Evolutionary conservation across 2,329 filamentous ascomycete genomes (phyloP).

Genomic region (Aspergillus piperis): DNA sequence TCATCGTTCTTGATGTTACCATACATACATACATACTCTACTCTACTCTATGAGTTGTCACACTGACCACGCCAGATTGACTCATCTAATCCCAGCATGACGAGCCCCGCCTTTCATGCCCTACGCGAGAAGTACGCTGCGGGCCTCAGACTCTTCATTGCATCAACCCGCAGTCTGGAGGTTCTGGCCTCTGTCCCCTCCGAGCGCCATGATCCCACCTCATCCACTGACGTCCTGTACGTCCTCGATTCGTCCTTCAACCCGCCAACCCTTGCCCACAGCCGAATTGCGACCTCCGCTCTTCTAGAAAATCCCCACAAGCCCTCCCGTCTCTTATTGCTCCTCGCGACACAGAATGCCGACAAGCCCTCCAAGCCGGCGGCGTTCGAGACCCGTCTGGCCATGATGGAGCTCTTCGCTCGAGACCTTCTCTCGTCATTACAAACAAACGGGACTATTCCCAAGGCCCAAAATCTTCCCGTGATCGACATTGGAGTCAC

Average conservation of each 20-base stretch:
- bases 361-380: slow-evolving; percentile 59
- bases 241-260: slow-evolving; percentile 69
- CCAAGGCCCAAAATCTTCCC: slow-evolving; percentile 23
- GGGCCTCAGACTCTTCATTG: slow-evolving; percentile 47
- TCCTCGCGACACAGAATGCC: slow-evolving; percentile 66
- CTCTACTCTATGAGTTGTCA: not conserved
- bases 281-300: slow-evolving; percentile 57
- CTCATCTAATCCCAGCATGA: slow-evolving; percentile 7
- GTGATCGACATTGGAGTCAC: slow-evolving; percentile 51
- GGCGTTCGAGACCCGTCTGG: slow-evolving; percentile 50
- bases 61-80: not conserved
- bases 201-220: slow-evolving; percentile 15
- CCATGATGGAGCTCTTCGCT: slow-evolving; percentile 53
- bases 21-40: too few species aligned
- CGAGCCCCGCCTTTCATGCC: slow-evolving; percentile 25
- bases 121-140: slow-evolving; percentile 42
- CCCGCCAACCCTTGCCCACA: slow-evolving; percentile 62
- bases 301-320: slow-evolving; percentile 40
- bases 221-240: slow-evolving; percentile 50
- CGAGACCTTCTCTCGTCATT: slow-evolving; percentile 42
- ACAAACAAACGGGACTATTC: slow-evolving; percentile 16
- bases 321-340: slow-evolving; percentile 53
- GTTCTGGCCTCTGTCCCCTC: slow-evolving; percentile 30
- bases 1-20: too few species aligned
- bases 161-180: slow-evolving; percentile 40